Conservation (phyloP, 2,329 filamentous ascomycete genomes). For the Calonectria honghensis region DNA sequence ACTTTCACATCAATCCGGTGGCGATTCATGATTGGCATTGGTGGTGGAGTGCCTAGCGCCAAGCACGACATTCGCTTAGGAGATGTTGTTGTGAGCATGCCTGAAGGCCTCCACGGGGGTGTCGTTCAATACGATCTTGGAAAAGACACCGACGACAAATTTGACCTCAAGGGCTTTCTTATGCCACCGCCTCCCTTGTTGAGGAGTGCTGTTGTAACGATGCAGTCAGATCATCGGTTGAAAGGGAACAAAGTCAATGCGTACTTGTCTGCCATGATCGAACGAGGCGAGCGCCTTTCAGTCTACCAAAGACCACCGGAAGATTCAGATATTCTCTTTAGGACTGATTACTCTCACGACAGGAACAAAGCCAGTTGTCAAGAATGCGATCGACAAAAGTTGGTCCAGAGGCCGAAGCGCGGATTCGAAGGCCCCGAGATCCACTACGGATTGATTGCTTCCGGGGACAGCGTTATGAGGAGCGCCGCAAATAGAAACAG, state of each 20-base stretch:
- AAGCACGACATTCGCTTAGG: constrained; percentile 57
- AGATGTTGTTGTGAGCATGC: constrained; percentile 49
- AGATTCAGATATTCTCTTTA: constrained; percentile 42
- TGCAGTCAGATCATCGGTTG: constrained; percentile 45
- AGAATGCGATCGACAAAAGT: constrained; percentile 32
- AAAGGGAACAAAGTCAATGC: constrained; percentile 39
- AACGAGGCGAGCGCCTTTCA: constrained; percentile 25
- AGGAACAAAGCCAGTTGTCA: background rate
- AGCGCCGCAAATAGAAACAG: constrained; percentile 12
- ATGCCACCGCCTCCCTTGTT: constrained; percentile 39
- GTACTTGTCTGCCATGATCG: constrained; percentile 19
- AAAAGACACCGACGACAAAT: constrained; percentile 41
- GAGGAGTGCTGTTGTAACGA: constrained; percentile 42
- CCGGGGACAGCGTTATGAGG: constrained; percentile 42
- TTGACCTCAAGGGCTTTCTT: constrained; percentile 46
- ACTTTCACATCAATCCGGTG: constrained; percentile 52
- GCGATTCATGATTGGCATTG: constrained; percentile 54
- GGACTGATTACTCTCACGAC: constrained; percentile 35
- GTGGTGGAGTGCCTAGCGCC: constrained; percentile 44
- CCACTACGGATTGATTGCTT: constrained; percentile 47
- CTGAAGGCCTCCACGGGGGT: constrained; percentile 36
- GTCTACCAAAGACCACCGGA: constrained; percentile 39
- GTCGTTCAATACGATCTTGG: constrained; percentile 52
- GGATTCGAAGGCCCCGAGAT: constrained; percentile 30
- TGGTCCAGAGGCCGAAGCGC: constrained; percentile 28